Percentiles rank a stretch among this genome's conserved stretches.
Conservation (phyloP, 306 rosid species). For the Corylus avellana region DNA sequence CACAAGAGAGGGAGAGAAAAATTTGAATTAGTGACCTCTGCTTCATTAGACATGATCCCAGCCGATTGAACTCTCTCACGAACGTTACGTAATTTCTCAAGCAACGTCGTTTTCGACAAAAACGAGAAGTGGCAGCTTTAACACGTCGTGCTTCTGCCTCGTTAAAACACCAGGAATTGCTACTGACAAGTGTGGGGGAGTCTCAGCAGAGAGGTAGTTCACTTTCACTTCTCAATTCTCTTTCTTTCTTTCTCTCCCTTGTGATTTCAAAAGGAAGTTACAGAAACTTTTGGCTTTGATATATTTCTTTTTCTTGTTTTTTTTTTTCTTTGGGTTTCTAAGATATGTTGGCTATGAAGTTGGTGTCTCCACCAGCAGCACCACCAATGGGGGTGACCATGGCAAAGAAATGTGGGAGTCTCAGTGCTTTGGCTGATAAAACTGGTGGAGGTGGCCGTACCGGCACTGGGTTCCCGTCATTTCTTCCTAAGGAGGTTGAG, state of each 20-base stretch:
- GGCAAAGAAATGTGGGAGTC: conserved; percentile 23
- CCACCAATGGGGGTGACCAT: conserved; percentile 7
- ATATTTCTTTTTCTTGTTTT: not conserved
- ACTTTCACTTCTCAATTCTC: not conserved
- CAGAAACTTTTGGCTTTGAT: not conserved
- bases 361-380: not conserved
- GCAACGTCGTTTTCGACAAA: no score
- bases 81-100: no score
- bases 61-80: no score
- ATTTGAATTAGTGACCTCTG: no score
- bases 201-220: no score
- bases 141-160: no score
- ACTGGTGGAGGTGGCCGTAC: conserved; percentile 3
- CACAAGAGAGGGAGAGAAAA: no score
- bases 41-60: no score
- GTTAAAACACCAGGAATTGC: no score
- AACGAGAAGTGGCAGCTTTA: no score
- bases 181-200: no score
- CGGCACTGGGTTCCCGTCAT: conserved; percentile 61
- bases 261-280: not conserved
- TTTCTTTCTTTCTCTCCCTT: not conserved
- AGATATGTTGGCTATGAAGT: conserved; percentile 16
- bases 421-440: conserved; percentile 6
- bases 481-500: conserved; percentile 73
- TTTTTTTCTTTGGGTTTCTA: not conserved